phyloP scores from a whole-genome alignment of 2,329 filamentous ascomycete species.

The Verticillium dahliae region DNA sequence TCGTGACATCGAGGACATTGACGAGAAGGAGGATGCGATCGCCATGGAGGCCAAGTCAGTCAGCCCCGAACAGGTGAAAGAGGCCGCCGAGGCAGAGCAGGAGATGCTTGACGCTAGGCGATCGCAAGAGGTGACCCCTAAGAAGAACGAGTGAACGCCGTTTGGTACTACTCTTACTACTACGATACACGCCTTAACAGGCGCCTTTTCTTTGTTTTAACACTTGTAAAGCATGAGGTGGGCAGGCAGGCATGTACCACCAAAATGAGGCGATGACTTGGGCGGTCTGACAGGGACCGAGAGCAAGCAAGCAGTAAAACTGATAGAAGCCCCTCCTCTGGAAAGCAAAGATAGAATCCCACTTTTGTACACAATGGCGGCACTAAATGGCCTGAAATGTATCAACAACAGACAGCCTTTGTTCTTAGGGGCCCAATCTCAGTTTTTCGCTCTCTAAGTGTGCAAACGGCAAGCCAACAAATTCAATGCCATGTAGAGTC shows the following conservation, averaged over 20 bases:
- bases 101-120: slow-evolving; percentile 24
- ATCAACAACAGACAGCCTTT: no score
- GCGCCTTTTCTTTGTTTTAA: slow-evolving; percentile 13
- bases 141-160: slow-evolving; percentile 19
- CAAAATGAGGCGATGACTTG: slow-evolving; percentile 4
- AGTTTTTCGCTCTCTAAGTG: no score
- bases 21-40: slow-evolving; percentile 78
- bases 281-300: slow-evolving; percentile 6
- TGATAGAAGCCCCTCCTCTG: slow-evolving; percentile 12
- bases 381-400: no score
- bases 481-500: no score
- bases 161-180: not conserved
- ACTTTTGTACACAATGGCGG: slow-evolving; percentile 6
- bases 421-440: no score
- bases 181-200: slow-evolving; percentile 11
- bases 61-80: slow-evolving; percentile 18
- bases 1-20: slow-evolving; percentile 85
- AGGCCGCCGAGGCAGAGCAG: slow-evolving; percentile 31
- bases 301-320: slow-evolving; percentile 7
- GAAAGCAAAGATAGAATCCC: slow-evolving; percentile 11
- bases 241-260: slow-evolving; percentile 12
- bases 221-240: slow-evolving; percentile 12
- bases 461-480: no score
- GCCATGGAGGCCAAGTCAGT: slow-evolving; percentile 41
- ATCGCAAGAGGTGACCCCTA: slow-evolving; percentile 18